Evolutionary conservation across 83 land plant species (phyloP), one percentile per base, ranked within the genome.

Genomic region (Picea engelmannii): DNA sequence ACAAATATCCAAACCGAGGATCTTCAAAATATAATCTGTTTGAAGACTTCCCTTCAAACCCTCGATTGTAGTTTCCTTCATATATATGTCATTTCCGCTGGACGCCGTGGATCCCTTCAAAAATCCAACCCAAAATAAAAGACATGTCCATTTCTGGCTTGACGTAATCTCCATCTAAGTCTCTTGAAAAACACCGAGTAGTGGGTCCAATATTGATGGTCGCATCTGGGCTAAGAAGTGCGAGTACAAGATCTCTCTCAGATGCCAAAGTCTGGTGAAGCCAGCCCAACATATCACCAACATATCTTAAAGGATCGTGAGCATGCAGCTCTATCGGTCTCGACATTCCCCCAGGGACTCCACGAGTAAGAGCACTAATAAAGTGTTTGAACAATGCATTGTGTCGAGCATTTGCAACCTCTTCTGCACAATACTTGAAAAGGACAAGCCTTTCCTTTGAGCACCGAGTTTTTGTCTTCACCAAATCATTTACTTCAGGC

Each of bases 311-410:
- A 60, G 95, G 99, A 77, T 97, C 99, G 88, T 97, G 98, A 71
- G 99, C 99, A 89, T 97, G 99, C 78, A 97, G 98, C 92, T 97
- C 99, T 76, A 97, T 97, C 20, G 99, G 99, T 70, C 98, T 86
- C 17, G 99, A 98, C 84, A 97, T 78, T 15, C 98, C 99, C 68
- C 99, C 98, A 79, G 99, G 99, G 16, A 98, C 99, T 78, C 99
- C 99, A 80, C 99, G 92, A 25, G 99, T 97, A 42, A 97, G 92
- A 79, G 99, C 99, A 87, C 93, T 95, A 74, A 97, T 89, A 81
- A 97, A 97, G 58, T 98, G 88, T 83, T 98, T 85, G 83, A 97
- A 97, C 58, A 97, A 81, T 59, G 99, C 96, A 89, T 97, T 91
- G 75, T 97, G 99, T 66, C 99, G 88, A 90, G n/a, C n/a, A n/a